Evolutionary conservation across 2,329 filamentous ascomycete species (phyloP), one percentile per base, ranked within the genome.

Genomic region (Alternaria triticina): DNA sequence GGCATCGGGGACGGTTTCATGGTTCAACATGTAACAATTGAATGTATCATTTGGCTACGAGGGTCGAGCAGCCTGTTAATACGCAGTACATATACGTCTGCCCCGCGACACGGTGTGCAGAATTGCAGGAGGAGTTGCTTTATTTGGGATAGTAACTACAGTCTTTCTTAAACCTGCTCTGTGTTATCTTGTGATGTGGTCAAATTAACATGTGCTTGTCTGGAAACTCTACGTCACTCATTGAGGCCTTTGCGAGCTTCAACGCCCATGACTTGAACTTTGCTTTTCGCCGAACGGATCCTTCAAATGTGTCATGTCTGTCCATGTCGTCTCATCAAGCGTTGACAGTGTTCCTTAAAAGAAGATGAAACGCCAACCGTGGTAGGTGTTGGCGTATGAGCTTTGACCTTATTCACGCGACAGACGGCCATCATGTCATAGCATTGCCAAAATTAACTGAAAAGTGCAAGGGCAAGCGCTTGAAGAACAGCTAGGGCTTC

Each of bases 21-120:
- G 58, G 70, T 59, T 62, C 69, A 72, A 60, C 66, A 75, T 77
- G 71, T 68, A 76, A 73, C 68, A 73, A 54, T 70, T 77, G 73
- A 74, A 75, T 77, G 76, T 77, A 75, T 77, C 63, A 69, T 67
- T 79, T 76, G 76, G 75, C 70, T 72, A 76, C 66, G 66, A 70
- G 56, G 66, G 67, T 71, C 59, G 68, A 69, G 69, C 70, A 74
- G 74, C 76, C 64, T 73, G 70, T 71, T 77, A 77, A 77, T 78
- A 70, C 61, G 65, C 70, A 73, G 73, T 71, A 72, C 68, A 70
- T 64, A 57, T 71, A 69, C 61, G 72, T 66, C 60, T 66, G 63
- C 65, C 52, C 61, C 64, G 67, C 64, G 57, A 66, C 59, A 58
- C 54, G 44, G 61, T 59, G 58, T 64, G 64, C 59, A 63, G 68